These are phyloP conservation scores for Solanum hybrid DNA, from an alignment of 305 asterid genomes.

Conservation along the genomic window DNA sequence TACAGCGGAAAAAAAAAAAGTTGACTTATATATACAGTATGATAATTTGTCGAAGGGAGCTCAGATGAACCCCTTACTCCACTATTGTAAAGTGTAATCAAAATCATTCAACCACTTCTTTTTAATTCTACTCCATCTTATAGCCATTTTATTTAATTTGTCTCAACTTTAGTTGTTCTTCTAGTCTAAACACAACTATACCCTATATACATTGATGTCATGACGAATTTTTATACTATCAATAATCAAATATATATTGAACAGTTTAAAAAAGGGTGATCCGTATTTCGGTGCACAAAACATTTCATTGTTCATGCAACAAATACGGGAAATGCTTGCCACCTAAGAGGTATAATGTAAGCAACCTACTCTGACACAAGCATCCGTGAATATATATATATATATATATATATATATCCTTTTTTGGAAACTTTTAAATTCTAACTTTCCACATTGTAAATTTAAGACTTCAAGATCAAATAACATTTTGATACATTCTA, in stretches of 20 bases:
- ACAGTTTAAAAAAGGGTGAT: not conserved
- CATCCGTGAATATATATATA: not conserved
- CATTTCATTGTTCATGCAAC: not conserved
- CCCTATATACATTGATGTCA: not conserved
- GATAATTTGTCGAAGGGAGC: not conserved
- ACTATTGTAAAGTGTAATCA: not conserved
- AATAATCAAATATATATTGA: not conserved
- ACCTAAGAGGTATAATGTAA: not conserved
- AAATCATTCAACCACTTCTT: not conserved
- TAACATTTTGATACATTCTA: not conserved
- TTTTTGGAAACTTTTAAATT: too few relatives aligned
- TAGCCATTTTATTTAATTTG: not conserved
- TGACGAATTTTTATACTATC: not conserved
- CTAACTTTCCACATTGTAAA: too few relatives aligned
- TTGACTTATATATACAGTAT: not conserved
- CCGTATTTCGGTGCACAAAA: rapidly evolving
- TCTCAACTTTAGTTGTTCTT: not conserved
- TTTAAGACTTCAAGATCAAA: not conserved
- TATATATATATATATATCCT: too few relatives aligned
- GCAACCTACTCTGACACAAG: not conserved
- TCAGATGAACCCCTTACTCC: not conserved
- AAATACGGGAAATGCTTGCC: not conserved
- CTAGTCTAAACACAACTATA: not conserved
- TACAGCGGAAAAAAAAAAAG: not conserved
- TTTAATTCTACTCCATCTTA: not conserved